Percentiles rank a stretch among this genome's conserved stretches.
Conservation (phyloP, 306 rosid species). For the Pachyrhizus erosus region DNA sequence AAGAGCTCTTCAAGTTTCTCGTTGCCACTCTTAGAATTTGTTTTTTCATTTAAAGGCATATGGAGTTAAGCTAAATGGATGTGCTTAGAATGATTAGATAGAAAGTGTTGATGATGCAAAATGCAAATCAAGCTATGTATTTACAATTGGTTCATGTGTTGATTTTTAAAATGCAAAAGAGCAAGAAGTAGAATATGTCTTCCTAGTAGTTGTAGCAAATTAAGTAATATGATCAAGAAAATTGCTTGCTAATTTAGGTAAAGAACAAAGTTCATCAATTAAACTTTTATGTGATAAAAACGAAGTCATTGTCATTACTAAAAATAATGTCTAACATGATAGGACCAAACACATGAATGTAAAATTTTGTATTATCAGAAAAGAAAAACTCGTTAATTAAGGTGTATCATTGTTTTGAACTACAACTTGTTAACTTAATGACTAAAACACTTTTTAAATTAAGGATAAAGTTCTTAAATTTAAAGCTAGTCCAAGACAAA, state of each 20-base stretch:
- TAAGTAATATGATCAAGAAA: not conserved
- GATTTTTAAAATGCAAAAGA: not conserved
- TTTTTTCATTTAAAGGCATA: too few species aligned
- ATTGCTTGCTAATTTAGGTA: not conserved
- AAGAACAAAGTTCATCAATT: not conserved
- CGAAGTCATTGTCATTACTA: not conserved
- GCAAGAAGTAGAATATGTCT: not conserved
- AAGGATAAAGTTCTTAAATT: not conserved
- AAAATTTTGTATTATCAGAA: not conserved
- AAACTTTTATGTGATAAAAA: not conserved
- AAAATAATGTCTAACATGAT: not conserved
- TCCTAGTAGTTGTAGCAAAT: not conserved
- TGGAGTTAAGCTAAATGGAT: too few species aligned
- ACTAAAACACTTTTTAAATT: not conserved
- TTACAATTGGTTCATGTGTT: not conserved
- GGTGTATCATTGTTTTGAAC: not conserved
- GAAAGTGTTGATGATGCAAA: not conserved
- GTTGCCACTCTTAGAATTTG: too few species aligned
- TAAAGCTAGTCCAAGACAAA: too few species aligned
- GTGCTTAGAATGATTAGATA: too few species aligned
- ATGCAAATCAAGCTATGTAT: not conserved
- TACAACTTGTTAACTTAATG: not conserved
- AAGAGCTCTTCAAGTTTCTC: too few species aligned
- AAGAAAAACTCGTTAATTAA: not conserved
- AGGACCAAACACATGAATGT: not conserved